A percentile compares a stretch with the other conserved stretches of the same genome.
Evolutionary conservation across 2,329 filamentous ascomycete species (phyloP).

Genomic region (Berkeleyomyces basicola): DNA sequence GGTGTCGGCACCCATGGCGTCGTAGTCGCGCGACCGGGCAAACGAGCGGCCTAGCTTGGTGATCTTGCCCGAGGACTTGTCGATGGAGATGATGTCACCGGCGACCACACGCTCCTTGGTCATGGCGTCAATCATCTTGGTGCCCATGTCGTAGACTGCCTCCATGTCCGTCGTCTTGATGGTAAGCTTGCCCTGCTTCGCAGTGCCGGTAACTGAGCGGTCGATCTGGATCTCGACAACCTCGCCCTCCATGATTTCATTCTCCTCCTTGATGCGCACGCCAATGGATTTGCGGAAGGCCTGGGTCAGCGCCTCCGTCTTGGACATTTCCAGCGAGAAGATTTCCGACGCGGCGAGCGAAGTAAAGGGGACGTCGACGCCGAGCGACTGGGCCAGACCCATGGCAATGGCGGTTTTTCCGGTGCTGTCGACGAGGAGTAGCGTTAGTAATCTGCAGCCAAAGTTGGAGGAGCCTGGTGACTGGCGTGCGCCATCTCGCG

Average conservation of each 20-base stretch:
- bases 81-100: slow-evolving; percentile 94
- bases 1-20: slow-evolving; percentile 96
- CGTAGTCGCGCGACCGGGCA: slow-evolving; percentile 89
- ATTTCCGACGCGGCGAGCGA: slow-evolving; percentile 93
- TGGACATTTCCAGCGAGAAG: slow-evolving; percentile 98
- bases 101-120: slow-evolving; percentile 98
- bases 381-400: slow-evolving; percentile 95
- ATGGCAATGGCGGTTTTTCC: slow-evolving; percentile 98
- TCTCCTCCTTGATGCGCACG: slow-evolving; percentile 96
- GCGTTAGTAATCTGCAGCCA: neutral
- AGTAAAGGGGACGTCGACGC: slow-evolving; percentile 88
- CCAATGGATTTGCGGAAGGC: slow-evolving; percentile 98
- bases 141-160: slow-evolving; percentile 97
- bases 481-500: neutral
- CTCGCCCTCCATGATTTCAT: slow-evolving; percentile 97
- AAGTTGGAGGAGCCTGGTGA: neutral
- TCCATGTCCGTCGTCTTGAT: slow-evolving; percentile 99
- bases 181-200: slow-evolving; percentile 96
- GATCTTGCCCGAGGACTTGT: slow-evolving; percentile 96
- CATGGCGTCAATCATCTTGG: slow-evolving; percentile 99
- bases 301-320: slow-evolving; percentile 94
- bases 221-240: slow-evolving; percentile 98
- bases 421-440: slow-evolving; percentile 43
- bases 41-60: slow-evolving; percentile 92
- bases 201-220: slow-evolving; percentile 84